Base-by-base conservation (phyloP, 2,329 filamentous ascomycete species). In the Colletotrichum falcatum region DNA sequence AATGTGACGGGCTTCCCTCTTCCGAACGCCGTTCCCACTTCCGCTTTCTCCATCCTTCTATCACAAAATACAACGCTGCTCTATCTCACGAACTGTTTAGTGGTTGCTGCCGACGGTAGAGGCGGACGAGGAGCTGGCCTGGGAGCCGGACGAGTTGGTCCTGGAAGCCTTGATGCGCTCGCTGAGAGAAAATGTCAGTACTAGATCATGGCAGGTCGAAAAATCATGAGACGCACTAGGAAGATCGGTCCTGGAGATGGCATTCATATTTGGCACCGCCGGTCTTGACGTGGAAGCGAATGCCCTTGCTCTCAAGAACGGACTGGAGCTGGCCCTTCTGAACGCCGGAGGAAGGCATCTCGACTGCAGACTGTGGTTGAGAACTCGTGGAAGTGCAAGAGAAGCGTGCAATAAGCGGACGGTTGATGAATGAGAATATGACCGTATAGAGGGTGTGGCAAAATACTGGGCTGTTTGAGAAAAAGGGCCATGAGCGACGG, bases 251-350 rank as follows among this genome's bases (percentile, higher is more conserved):
- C 71, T 84, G 80, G 6, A 86, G 76, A 26, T 80, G 81, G 77
- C 83, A 85, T 58, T 77, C 72, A 74, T 79, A 81, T 74, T 78
- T 79, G 71, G 74, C 73, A 56, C 69, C 78, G 70, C 83, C 83
- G 49, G 84, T 79, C 78, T 81, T 82, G 78, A 86, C 81, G 56
- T 82, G 76, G 79, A 86, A 86, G 77, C 80, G 80, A 79, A 86
- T 79, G 69, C 79, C 82, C 53, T 69, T 69, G 44, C 14, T 42
- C 30, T 64, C 65, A 9, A 69, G 58, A 39, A 68, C 65, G 23
- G 51, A 51, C 46, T 51, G 55, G 54, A 71, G 65, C 16, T 60
- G 65, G 8, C 30, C 65, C 60, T 70, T 70, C 23, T 63, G 46
- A 37, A 48, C n/a, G 33, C 58, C 30, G 49, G 58, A 33, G 51